phyloP scores from a whole-genome alignment of 2,329 filamentous ascomycete species.

The Fonsecaea monophora region DNA sequence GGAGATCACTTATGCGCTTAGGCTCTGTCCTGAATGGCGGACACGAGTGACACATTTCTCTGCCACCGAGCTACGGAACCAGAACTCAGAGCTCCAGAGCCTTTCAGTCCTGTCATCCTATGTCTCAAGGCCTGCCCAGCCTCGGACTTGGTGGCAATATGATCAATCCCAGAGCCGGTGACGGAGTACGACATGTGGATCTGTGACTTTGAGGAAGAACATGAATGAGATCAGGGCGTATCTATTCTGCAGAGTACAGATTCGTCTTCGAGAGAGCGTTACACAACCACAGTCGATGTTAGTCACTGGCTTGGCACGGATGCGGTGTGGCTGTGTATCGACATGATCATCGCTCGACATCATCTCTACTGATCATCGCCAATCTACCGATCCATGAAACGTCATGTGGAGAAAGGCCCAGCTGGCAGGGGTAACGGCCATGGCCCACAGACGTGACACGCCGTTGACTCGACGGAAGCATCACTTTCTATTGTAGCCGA shows the following conservation, averaged over 20 bases:
- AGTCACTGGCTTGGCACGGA: conserved; percentile 11
- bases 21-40: not conserved
- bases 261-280: not conserved
- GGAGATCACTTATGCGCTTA: not conserved
- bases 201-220: not conserved
- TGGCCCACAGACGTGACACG: not conserved
- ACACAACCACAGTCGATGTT: not conserved
- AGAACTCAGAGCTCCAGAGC: not conserved
- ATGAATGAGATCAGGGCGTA: not conserved
- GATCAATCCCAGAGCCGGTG: not conserved
- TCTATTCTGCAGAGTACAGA: not conserved
- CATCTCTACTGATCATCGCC: conserved; percentile 3
- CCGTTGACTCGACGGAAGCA: not conserved
- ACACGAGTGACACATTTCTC: not conserved
- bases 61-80: not conserved
- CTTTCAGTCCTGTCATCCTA: conserved; percentile 5
- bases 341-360: conserved; percentile 12
- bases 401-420: not conserved
- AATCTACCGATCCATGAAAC: conserved; percentile 11
- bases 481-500: not conserved
- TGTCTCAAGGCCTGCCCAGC: not conserved
- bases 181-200: not conserved
- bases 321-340: conserved; percentile 8
- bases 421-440: not conserved
- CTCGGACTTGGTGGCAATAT: not conserved